Percentiles rank a stretch among this genome's conserved stretches.
Evolutionary conservation across 352 stramenopile species (phyloP).

Genomic region (Phytophthora tentaculata): DNA sequence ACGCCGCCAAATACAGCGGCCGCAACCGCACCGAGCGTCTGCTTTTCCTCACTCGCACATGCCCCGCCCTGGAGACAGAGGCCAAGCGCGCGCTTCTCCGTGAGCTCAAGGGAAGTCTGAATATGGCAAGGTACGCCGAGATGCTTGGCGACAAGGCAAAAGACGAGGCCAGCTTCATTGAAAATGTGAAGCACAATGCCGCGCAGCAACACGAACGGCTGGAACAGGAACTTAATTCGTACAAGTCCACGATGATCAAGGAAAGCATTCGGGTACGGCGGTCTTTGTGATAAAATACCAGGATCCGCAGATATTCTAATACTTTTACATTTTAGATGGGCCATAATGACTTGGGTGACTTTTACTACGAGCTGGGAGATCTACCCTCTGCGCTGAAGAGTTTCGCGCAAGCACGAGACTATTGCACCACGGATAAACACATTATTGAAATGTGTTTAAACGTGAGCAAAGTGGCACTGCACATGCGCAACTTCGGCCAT

Average conservation of each 20-base stretch:
- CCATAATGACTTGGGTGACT: conserved; percentile 87
- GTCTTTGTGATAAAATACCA: neutral
- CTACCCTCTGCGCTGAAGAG: conserved; percentile 80
- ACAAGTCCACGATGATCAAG: conserved; percentile 93
- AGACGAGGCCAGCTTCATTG: conserved; percentile 55
- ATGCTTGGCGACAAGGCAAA: conserved; percentile 55
- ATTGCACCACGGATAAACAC: conserved; percentile 91
- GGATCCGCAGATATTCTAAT: neutral
- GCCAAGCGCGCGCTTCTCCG: conserved; percentile 57
- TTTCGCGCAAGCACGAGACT: conserved; percentile 88
- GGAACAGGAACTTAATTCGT: conserved; percentile 91
- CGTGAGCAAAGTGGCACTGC: conserved; percentile 87
- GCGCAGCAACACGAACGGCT: conserved; percentile 80
- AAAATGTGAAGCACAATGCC: conserved; percentile 69
- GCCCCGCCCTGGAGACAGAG: conserved; percentile 52
- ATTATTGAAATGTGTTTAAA: conserved; percentile 92
- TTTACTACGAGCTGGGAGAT: conserved; percentile 88
- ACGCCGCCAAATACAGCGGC: conserved; percentile 84
- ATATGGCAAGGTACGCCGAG: conserved; percentile 77
- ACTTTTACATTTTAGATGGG: conserved; percentile 64
- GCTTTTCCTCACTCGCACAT: conserved; percentile 68
- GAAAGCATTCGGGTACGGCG: conserved; percentile 84
- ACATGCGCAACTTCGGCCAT: conserved; percentile 88
- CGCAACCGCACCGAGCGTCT: conserved; percentile 80
- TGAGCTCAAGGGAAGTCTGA: conserved; percentile 67